phyloP scores from a whole-genome alignment of 331 rosid species.

The Cydonia oblonga region DNA sequence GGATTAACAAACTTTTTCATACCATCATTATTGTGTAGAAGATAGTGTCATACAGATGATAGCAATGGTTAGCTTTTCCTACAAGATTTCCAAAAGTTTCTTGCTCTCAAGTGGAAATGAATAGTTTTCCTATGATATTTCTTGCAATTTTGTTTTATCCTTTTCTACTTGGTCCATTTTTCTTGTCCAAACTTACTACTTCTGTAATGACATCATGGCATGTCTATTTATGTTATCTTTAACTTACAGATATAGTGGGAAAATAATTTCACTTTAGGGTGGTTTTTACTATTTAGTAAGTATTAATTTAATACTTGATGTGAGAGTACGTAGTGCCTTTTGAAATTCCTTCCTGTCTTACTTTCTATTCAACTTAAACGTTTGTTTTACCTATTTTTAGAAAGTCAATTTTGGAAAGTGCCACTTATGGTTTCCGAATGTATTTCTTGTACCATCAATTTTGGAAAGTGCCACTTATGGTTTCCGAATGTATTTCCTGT shows the following conservation, averaged over 20 bases:
- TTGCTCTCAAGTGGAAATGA: not conserved
- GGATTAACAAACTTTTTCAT: not conserved
- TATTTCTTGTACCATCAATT: too few species aligned
- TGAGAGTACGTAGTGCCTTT: not conserved
- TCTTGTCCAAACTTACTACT: not conserved
- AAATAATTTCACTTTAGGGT: not conserved
- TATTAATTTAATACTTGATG: not conserved
- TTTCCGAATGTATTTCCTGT: constrained; percentile 20
- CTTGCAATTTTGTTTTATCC: not conserved
- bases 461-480: not conserved
- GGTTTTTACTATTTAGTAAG: not conserved
- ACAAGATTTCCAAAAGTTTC: not conserved
- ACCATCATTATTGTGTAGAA: not conserved
- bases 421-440: constrained; percentile 2
- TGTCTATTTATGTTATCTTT: not conserved
- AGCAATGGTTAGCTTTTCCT: not conserved
- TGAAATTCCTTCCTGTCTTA: not conserved
- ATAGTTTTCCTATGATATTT: not conserved
- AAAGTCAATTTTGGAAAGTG: not conserved
- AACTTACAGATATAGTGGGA: not conserved
- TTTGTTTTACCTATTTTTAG: not conserved
- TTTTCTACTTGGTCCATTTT: not conserved
- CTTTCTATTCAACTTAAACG: not conserved
- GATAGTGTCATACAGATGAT: not conserved
- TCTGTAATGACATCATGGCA: not conserved